Conservation (phyloP, 1,284 basidiomycete genomes). For the Pseudozyma hubeiensis region DNA sequence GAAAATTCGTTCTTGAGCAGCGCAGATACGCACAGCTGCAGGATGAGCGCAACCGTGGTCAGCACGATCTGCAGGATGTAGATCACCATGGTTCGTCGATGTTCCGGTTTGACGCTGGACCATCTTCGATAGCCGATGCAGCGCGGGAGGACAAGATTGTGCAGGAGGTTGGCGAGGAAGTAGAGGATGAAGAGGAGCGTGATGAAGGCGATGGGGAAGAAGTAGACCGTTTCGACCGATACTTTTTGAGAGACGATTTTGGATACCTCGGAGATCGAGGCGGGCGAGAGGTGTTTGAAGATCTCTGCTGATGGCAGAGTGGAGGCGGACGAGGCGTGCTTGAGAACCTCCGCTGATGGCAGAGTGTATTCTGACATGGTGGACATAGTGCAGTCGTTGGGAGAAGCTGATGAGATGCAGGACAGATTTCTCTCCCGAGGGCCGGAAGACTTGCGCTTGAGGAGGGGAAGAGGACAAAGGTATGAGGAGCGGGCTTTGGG, state of each 20-base stretch:
- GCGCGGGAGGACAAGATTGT: constrained; percentile 14
- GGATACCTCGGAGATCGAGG: constrained; percentile 4
- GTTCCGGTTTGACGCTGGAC: constrained; percentile 19
- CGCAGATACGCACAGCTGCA: constrained; percentile 18
- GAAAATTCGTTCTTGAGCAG: constrained; percentile 21
- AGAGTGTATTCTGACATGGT: no score
- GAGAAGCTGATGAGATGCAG: no score
- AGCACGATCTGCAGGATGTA: constrained; percentile 33
- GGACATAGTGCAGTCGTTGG: no score
- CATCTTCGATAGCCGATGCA: constrained; percentile 9
- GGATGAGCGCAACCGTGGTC: constrained; percentile 18
- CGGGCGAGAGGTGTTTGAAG: constrained; percentile 15
- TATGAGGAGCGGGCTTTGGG: no score
- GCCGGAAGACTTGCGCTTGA: no score
- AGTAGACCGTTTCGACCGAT: constrained; percentile 9
- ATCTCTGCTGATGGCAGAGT: constrained; percentile 6
- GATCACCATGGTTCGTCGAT: constrained; percentile 30
- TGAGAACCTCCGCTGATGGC: no score
- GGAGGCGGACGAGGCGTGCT: neutral
- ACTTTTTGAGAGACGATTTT: constrained; percentile 6
- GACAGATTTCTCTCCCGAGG: no score
- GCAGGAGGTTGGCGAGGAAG: constrained; percentile 15
- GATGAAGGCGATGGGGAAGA: constrained; percentile 20
- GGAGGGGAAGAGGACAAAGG: no score
- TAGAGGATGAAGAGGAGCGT: constrained; percentile 26